Percentiles rank a stretch among this genome's conserved stretches.
phyloP scores from a whole-genome alignment of 352 stramenopile genomes.

The Albugo laibachii region DNA sequence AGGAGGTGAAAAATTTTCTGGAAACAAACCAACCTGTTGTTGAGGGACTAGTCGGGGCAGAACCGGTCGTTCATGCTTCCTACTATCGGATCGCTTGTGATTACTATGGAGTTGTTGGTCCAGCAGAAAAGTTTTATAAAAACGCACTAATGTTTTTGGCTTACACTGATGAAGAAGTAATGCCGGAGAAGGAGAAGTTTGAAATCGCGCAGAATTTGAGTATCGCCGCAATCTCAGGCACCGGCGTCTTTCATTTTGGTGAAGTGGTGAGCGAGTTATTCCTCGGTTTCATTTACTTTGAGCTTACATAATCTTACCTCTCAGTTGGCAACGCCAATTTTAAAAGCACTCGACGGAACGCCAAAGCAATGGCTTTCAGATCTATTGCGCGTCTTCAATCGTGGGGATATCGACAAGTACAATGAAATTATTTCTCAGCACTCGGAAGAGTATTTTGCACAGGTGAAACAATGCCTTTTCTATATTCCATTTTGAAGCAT shows the following conservation, averaged over 20 bases:
- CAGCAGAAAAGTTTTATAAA: slow-evolving; percentile 93
- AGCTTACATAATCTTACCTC: not conserved
- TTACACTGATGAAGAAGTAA: slow-evolving; percentile 87
- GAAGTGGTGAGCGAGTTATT: slow-evolving; percentile 76
- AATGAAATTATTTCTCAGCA: slow-evolving; percentile 67
- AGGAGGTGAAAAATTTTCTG: slow-evolving; percentile 40
- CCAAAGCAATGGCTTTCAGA: slow-evolving; percentile 89
- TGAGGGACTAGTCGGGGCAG: slow-evolving; percentile 60
- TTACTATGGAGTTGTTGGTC: slow-evolving; percentile 82
- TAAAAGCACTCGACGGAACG: slow-evolving; percentile 78
- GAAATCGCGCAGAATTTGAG: slow-evolving; percentile 86
- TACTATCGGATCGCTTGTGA: slow-evolving; percentile 85
- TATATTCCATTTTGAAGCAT: not conserved
- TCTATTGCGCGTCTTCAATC: slow-evolving; percentile 86
- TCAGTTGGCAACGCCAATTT: slow-evolving; percentile 83
- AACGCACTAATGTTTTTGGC: slow-evolving; percentile 90
- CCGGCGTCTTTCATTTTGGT: slow-evolving; percentile 97
- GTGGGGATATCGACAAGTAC: slow-evolving; percentile 90
- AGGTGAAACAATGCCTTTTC: slow-evolving; percentile 5
- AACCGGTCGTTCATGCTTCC: slow-evolving; percentile 83
- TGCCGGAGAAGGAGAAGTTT: slow-evolving; percentile 61
- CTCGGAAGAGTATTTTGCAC: slow-evolving; percentile 64
- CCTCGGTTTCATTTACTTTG: not conserved
- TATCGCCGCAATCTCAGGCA: slow-evolving; percentile 90
- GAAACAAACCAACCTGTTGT: slow-evolving; percentile 59